A percentile compares a stretch with the other conserved stretches of the same genome.
These are phyloP conservation scores for Suillus weaverae DNA, from an alignment of 768 basidiomycete species.

Conservation along the genomic window DNA sequence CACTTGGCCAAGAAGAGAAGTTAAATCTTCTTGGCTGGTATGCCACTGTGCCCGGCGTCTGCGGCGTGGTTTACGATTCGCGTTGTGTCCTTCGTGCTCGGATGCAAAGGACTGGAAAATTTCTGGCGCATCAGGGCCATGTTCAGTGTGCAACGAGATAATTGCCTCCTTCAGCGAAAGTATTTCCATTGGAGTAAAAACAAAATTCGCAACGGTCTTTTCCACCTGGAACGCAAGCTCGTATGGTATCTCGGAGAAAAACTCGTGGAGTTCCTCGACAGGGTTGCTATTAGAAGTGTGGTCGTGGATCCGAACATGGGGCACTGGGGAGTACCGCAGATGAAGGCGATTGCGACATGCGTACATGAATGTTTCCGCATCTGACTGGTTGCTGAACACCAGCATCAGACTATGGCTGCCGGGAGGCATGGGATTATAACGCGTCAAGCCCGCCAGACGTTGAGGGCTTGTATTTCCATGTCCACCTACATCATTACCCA, in stretches of 20 bases:
- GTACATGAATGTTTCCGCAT: conserved; percentile 31
- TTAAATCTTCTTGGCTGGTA: conserved; percentile 19
- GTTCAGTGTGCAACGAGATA: conserved; percentile 16
- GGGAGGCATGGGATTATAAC: conserved; percentile 25
- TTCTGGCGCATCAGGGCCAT: conserved; percentile 17
- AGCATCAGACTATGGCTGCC: conserved; percentile 31
- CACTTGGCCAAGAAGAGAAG: conserved; percentile 13
- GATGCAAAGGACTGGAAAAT: conserved; percentile 26
- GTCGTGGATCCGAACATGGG: conserved; percentile 19
- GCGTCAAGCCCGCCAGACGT: conserved; percentile 30
- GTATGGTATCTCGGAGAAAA: conserved; percentile 32
- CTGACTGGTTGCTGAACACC: conserved; percentile 25
- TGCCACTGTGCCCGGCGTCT: background rate
- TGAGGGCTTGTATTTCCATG: background rate
- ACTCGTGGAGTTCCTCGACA: conserved; percentile 16
- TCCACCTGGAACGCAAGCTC: conserved; percentile 40
- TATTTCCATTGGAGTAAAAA: conserved; percentile 26
- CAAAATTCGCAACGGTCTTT: conserved; percentile 33
- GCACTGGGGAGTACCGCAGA: conserved; percentile 11
- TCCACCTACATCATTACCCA: background rate
- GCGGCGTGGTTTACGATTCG: background rate
- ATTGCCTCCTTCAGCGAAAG: conserved; percentile 22
- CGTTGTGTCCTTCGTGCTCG: conserved; percentile 19
- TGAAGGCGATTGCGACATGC: conserved; percentile 23
- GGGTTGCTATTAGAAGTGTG: conserved; percentile 13